Evolutionary conservation across 495 filamentous ascomycete species (phyloP), one percentile per base, ranked within the genome.

Genomic region (Neurospora discreta): DNA sequence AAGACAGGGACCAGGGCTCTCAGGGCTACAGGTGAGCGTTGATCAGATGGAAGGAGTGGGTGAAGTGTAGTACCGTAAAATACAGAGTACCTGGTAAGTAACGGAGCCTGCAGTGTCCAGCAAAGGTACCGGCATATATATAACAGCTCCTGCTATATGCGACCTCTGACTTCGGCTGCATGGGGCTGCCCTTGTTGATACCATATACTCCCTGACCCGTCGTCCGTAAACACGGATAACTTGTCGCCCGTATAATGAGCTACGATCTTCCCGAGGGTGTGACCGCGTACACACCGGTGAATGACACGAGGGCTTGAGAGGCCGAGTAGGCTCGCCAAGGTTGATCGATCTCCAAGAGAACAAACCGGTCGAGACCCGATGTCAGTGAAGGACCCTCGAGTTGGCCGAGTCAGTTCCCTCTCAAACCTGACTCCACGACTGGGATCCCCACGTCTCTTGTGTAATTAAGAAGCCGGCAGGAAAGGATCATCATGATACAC

Each of bases 71-170:
- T 33, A 13, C 26, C 44, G 39, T 20, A 39, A 23, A 46, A 43
- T 69, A 71, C 46, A 67, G 36, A 68, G 52, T 70, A 74, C 69
- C 70, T 69, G 69, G 75, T 77, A 79, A 58, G 46, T 33, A 65
- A 36, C 18, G 52, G 46, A 33, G 23, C 33, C 52, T 36, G 26
- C 52, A 65, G 13, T 65, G 52, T 65, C 13, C 26, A 60, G 52
- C 74, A 74, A 70, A 69, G 70, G 60, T 74, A 73, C 68, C 39
- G 67, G 76, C 79, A 77, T 80, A 81, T 83, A 81, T 83, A n/a
- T n/a, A 84, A 77, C 82, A 76, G 76, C 82, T 80, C 84, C 80
- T 84, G 72, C 80, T 82, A 84, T 84, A 80, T 79, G 78, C 75
- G 71, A 65, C 73, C 79, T 78, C 74, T 77, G 75, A 83, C 80